phyloP scores from a whole-genome alignment of 805 yeast genomes.

The Candida anglica region DNA sequence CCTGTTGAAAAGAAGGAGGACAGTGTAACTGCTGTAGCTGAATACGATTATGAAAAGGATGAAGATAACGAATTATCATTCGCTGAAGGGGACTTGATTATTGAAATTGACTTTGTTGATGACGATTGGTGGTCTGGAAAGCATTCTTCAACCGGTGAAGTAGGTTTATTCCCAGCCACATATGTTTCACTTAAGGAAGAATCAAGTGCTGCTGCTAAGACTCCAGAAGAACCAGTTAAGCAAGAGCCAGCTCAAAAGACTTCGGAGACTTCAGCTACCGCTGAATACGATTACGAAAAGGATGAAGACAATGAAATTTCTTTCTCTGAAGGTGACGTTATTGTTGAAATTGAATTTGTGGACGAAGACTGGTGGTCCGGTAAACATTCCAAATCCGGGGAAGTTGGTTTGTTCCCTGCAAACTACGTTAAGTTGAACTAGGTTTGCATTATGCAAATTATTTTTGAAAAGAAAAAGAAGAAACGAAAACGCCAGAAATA shows the following conservation, averaged over 20 bases:
- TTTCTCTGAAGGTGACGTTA: conserved; percentile 79
- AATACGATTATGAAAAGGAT: conserved; percentile 72
- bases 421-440: conserved; percentile 58
- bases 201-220: conserved; percentile 9
- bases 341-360: conserved; percentile 78
- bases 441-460: no score
- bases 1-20: conserved; percentile 6
- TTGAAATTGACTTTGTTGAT: conserved; percentile 65
- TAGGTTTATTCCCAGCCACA: conserved; percentile 55
- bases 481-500: no score
- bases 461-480: no score
- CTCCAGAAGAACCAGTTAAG: conserved; percentile 9
- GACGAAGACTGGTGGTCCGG: conserved; percentile 99
- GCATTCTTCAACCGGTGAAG: conserved; percentile 38
- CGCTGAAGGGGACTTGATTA: conserved; percentile 60
- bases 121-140: conserved; percentile 68
- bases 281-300: conserved; percentile 80
- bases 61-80: conserved; percentile 75
- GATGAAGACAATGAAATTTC: conserved; percentile 88
- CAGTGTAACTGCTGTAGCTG: conserved; percentile 61
- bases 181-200: conserved; percentile 34
- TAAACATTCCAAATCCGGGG: conserved; percentile 59
- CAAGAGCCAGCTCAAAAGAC: conserved; percentile 8
- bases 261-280: conserved; percentile 45
- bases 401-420: conserved; percentile 84